phyloP scores from a whole-genome alignment of 1,284 basidiomycete genomes.

The Inonotus hispidus region DNA sequence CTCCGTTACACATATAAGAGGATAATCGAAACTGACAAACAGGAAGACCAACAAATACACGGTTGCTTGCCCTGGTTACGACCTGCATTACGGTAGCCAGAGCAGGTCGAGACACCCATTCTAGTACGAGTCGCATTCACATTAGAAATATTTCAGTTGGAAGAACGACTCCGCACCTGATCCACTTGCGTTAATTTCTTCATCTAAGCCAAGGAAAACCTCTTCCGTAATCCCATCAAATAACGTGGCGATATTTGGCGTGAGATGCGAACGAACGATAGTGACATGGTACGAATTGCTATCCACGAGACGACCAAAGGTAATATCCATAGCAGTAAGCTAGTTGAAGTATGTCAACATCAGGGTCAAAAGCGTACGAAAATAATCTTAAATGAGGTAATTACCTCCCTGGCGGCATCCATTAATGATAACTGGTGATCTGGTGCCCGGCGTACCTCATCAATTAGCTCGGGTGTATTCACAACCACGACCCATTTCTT shows the following conservation, averaged over 20 bases:
- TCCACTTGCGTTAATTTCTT: slow-evolving; percentile 14
- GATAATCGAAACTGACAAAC: no score
- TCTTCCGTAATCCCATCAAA: slow-evolving; percentile 21
- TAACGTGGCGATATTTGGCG: slow-evolving; percentile 18
- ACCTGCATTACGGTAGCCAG: slow-evolving; percentile 23
- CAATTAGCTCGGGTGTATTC: slow-evolving; percentile 28
- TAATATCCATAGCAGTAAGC: background rate
- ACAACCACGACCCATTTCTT: slow-evolving; percentile 31
- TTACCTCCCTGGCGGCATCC: slow-evolving; percentile 27
- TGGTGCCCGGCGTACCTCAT: slow-evolving; percentile 31
- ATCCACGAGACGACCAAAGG: background rate
- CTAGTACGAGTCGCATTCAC: slow-evolving; percentile 20
- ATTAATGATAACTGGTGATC: slow-evolving; percentile 31
- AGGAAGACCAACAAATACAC: slow-evolving; percentile 37
- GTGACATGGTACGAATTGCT: slow-evolving; percentile 18
- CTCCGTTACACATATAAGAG: slow-evolving; percentile 31
- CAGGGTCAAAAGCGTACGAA: no score
- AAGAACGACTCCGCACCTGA: background rate
- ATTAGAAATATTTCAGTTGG: background rate
- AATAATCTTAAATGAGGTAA: background rate
- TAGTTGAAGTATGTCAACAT: background rate
- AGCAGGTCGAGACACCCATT: slow-evolving; percentile 27
- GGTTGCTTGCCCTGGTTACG: slow-evolving; percentile 31
- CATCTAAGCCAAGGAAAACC: slow-evolving; percentile 18
- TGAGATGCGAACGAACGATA: slow-evolving; percentile 20